Percentiles rank a stretch among this genome's conserved stretches.
phyloP scores from a whole-genome alignment of 2,329 filamentous ascomycete genomes.

The Fusarium sp. region DNA sequence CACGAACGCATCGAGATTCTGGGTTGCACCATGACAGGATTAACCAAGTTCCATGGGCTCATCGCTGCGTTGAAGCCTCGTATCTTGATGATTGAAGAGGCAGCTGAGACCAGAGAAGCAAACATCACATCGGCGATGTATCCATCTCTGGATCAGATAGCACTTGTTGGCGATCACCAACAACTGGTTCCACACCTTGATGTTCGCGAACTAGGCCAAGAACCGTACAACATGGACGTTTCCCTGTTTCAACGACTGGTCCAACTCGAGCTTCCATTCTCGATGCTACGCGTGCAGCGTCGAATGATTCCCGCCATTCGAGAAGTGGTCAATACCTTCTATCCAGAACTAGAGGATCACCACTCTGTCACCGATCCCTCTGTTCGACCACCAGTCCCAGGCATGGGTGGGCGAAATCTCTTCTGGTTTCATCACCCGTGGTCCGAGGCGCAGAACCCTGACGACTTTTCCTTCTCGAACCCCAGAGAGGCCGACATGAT shows the following conservation, averaged over 20 bases:
- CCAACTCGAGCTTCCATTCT: conserved; percentile 71
- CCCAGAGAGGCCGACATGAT: conserved; percentile 81
- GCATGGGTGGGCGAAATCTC: conserved; percentile 55
- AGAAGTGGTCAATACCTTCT: conserved; percentile 60
- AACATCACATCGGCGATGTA: conserved; percentile 66
- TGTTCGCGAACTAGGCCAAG: conserved; percentile 66
- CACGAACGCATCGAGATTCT: conserved; percentile 63
- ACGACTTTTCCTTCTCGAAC: conserved; percentile 76
- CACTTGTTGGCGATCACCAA: conserved; percentile 81
- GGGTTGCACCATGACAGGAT: conserved; percentile 79
- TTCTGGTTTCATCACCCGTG: conserved; percentile 65
- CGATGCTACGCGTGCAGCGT: conserved; percentile 75
- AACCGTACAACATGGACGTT: conserved; percentile 75
- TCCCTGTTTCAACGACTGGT: conserved; percentile 86
- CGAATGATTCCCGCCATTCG: conserved; percentile 63
- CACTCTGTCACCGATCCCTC: conserved; percentile 50
- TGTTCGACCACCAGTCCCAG: conserved; percentile 56
- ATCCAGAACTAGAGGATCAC: conserved; percentile 60
- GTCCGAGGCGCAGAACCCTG: conserved; percentile 70
- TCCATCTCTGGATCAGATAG: conserved; percentile 64
- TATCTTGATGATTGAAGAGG: conserved; percentile 82
- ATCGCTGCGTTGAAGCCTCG: conserved; percentile 74
- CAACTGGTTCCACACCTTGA: conserved; percentile 80
- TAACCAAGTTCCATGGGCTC: conserved; percentile 82
- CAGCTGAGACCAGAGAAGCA: conserved; percentile 79